These are phyloP conservation scores for Lecanicillium sp. DNA, from an alignment of 2,329 filamentous ascomycete species.

Conservation along the genomic window DNA sequence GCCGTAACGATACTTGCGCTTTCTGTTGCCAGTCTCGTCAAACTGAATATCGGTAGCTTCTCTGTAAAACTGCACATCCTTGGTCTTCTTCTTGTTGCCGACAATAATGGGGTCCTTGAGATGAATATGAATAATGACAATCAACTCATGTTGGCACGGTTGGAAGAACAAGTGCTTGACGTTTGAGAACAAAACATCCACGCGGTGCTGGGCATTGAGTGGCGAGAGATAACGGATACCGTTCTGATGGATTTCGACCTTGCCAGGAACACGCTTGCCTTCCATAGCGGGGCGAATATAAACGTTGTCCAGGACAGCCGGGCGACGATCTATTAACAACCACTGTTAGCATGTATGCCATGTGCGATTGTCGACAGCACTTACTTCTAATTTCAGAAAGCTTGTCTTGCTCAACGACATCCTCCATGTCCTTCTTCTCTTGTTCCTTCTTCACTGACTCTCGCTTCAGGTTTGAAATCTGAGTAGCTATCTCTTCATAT, in stretches of 20 bases:
- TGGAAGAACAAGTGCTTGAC: constrained; percentile 99
- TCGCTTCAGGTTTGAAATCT: constrained; percentile 95
- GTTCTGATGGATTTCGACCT: constrained; percentile 96
- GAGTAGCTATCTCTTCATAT: constrained; percentile 82
- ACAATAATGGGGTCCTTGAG: constrained; percentile 97
- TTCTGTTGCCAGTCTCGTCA: constrained; percentile 95
- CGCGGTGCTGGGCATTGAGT: constrained; percentile 69
- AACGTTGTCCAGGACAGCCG: constrained; percentile 83
- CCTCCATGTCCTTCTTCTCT: constrained; percentile 99
- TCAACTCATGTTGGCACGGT: constrained; percentile 89
- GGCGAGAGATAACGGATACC: constrained; percentile 91
- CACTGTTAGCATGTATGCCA: constrained; percentile 28
- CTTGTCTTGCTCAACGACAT: constrained; percentile 98
- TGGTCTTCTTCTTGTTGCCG: constrained; percentile 95
- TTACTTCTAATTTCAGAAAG: constrained; percentile 86
- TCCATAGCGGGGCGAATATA: constrained; percentile 94
- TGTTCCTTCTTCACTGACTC: constrained; percentile 87
- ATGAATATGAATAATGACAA: constrained; percentile 97
- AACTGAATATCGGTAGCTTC: constrained; percentile 98
- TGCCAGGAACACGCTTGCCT: constrained; percentile 91
- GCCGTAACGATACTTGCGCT: constrained; percentile 94
- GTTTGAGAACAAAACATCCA: constrained; percentile 96
- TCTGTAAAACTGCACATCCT: constrained; percentile 95
- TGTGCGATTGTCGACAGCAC: constrained; percentile 19
- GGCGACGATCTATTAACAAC: constrained; percentile 80